phyloP scores from a whole-genome alignment of 2,329 filamentous ascomycete genomes.

The Monosporascus sp. region DNA sequence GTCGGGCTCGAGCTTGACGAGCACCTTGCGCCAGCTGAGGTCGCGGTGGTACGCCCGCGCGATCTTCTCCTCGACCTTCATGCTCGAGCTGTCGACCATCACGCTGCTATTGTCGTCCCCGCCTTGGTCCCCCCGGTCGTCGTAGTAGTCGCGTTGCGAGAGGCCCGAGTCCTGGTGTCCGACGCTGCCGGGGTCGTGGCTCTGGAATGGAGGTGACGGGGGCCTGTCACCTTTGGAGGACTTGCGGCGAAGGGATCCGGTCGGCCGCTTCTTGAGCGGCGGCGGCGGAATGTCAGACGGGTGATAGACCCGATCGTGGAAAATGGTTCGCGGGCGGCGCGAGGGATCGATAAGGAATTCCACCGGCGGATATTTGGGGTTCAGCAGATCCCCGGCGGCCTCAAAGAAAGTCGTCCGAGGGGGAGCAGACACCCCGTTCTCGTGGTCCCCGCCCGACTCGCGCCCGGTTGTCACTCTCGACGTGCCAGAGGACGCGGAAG shows the following conservation, averaged over 20 bases:
- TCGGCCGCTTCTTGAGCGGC: conserved; percentile 53
- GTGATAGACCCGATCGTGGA: conserved; percentile 94
- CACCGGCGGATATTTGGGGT: conserved; percentile 76
- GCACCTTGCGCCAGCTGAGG: conserved; percentile 91
- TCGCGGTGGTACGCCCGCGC: conserved; percentile 90
- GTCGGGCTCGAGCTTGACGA: conserved; percentile 92
- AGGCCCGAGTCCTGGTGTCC: conserved; percentile 38
- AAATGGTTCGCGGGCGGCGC: conserved; percentile 81
- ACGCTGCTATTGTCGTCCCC: conserved; percentile 38
- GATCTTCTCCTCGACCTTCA: conserved; percentile 97
- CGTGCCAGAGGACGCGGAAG: conserved; percentile 28
- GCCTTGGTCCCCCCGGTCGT: conserved; percentile 25
- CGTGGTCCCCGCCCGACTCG: conserved; percentile 38
- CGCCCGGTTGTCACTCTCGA: conserved; percentile 46
- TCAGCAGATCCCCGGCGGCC: conserved; percentile 86
- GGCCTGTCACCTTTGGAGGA: conserved; percentile 17
- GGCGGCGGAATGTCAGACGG: conserved; percentile 87
- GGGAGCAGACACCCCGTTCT: conserved; percentile 58
- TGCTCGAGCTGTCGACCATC: conserved; percentile 56
- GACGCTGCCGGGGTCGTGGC: conserved; percentile 22
- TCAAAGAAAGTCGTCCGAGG: conserved; percentile 93
- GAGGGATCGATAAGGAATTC: conserved; percentile 82
- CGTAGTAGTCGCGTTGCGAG: conserved; percentile 49
- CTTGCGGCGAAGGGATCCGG: conserved; percentile 30
- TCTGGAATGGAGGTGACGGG: conserved; percentile 20